Conservation (phyloP, 2,329 filamentous ascomycete species). For the Pseudogymnoascus destructans region DNA sequence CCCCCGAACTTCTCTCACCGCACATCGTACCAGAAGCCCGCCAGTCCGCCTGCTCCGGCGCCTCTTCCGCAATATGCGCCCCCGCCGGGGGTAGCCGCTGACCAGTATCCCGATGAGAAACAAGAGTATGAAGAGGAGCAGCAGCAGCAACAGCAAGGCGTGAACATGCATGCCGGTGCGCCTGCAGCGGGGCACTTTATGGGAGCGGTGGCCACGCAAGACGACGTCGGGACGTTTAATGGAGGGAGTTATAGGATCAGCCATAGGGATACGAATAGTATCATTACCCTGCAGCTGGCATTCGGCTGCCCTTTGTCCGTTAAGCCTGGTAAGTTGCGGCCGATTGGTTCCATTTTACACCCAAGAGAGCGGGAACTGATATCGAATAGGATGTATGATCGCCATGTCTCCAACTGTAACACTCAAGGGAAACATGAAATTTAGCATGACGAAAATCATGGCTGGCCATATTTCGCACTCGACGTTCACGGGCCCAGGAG, state of each 20-base stretch:
- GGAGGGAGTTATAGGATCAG: slow-evolving; percentile 89
- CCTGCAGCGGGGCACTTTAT: slow-evolving; percentile 40
- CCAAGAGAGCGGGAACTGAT: background rate
- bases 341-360: background rate
- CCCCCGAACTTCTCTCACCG: slow-evolving; percentile 24
- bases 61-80: background rate
- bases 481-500: slow-evolving; percentile 77
- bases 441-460: slow-evolving; percentile 84
- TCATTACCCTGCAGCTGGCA: slow-evolving; percentile 78
- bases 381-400: slow-evolving; percentile 64
- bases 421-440: slow-evolving; percentile 70
- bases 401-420: slow-evolving; percentile 85
- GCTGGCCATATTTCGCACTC: slow-evolving; percentile 66
- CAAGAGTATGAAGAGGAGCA: background rate
- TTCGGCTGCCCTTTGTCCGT: slow-evolving; percentile 72
- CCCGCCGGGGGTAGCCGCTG: background rate
- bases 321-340: slow-evolving; percentile 50
- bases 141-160: slow-evolving; percentile 1
- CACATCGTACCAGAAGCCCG: slow-evolving; percentile 24
- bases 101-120: slow-evolving; percentile 4
- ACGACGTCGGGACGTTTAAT: slow-evolving; percentile 94
- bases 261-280: slow-evolving; percentile 80
- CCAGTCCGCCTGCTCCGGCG: slow-evolving; percentile 13
- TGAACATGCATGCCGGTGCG: slow-evolving; percentile 30
- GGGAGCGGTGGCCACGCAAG: slow-evolving; percentile 49